Evolutionary conservation across 495 filamentous ascomycete genomes (phyloP), one percentile per base, ranked within the genome.

Genomic region (Penicillium malachiteum): DNA sequence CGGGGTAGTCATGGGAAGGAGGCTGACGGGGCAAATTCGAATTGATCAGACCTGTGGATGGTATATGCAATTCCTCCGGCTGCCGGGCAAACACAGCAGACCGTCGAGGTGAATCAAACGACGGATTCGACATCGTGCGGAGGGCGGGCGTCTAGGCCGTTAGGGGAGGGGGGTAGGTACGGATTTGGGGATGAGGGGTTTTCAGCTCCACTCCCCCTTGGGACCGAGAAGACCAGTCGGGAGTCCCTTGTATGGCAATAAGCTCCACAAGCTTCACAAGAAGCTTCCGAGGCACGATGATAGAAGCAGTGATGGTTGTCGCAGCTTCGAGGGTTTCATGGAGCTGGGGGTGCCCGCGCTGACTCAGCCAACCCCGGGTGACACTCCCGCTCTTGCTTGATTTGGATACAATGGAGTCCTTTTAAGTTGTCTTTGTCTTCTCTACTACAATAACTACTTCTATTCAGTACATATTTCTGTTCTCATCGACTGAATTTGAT

Each of bases 41-140:
- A 64, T 77, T 69, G 39, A 60, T 59, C 43, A 61, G 44, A 61
- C 78, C 78, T 40, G 80, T 78, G 12, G 87, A 75, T 40, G 86
- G 83, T 56, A 93, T 87, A 71, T 93, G 90, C 62, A 92, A 79
- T 75, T 95, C 90, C 60, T 92, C 90, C 57, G 81, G 77, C 44
- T 80, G 76, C 46, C 84, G 78, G 30, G 69, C 74, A 54, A 78
- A 79, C 11, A 71, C 68, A 38, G 78, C 74, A 45, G 74, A 66
- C 60, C 83, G 76, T 60, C 84, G 77, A 38, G 80, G 73, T 26
- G 78, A 77, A 31, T 84, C 83, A 67, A 78, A 86, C 16, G 78
- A 65, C 26, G 74, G 71, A 57, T 75, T 81, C 48, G 79, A 73
- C 69, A 78, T 78, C 54, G 44, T 66, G 60, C 54, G 55, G 39